Conservation (phyloP, 2,329 filamentous ascomycete genomes). For the Biscogniauxia marginata region DNA sequence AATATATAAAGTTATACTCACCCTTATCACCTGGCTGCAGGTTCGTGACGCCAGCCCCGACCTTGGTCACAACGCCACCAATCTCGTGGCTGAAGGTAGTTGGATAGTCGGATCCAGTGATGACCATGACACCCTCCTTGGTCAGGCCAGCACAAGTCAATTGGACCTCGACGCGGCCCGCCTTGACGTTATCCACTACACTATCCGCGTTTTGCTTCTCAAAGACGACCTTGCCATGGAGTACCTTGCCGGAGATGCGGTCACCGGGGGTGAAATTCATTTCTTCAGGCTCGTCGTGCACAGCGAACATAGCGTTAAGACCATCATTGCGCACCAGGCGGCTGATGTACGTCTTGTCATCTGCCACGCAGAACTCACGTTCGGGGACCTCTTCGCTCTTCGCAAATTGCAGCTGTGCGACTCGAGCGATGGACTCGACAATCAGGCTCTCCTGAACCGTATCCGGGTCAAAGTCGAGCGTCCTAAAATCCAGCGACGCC, state of each 20-base stretch:
- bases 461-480: slow-evolving; percentile 23
- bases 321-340: slow-evolving; percentile 20
- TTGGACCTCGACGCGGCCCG: slow-evolving; percentile 21
- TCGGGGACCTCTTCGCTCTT: slow-evolving; percentile 15
- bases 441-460: slow-evolving; percentile 8
- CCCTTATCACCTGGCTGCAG: slow-evolving; percentile 23
- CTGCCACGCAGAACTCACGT: slow-evolving; percentile 20
- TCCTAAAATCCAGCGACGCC: slow-evolving; percentile 25
- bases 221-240: slow-evolving; percentile 21
- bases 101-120: slow-evolving; percentile 24
- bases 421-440: slow-evolving; percentile 11
- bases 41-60: slow-evolving; percentile 17
- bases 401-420: slow-evolving; percentile 12
- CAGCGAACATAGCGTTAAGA: slow-evolving; percentile 20
- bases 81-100: slow-evolving; percentile 24
- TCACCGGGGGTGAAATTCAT: slow-evolving; percentile 9
- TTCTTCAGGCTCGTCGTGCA: slow-evolving; percentile 7
- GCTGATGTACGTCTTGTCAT: slow-evolving; percentile 25
- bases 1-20: too few relatives aligned
- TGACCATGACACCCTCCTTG: slow-evolving; percentile 20
- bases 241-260: slow-evolving; percentile 19
- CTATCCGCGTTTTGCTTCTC: slow-evolving; percentile 5
- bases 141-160: slow-evolving; percentile 18
- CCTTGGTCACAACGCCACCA: slow-evolving; percentile 21
- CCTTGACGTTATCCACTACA: slow-evolving; percentile 2